A percentile compares a stretch with the other conserved stretches of the same genome.
Evolutionary conservation across 345 rosid species (phyloP).

Genomic region (Lagerstroemia speciosa): DNA sequence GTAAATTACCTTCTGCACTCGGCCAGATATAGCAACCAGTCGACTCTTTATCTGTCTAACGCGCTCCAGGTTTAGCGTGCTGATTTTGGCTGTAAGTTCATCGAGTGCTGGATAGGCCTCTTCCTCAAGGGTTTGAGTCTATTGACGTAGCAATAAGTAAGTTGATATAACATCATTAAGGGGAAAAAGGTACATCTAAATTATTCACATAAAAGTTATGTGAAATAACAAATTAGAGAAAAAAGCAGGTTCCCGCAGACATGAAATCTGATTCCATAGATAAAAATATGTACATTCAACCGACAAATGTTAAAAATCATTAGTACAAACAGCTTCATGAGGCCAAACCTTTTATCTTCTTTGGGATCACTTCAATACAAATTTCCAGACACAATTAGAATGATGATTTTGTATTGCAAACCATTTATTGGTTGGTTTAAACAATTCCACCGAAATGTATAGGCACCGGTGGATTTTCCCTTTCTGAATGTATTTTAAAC

Average conservation of each 20-base stretch:
- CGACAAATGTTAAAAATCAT: neutral
- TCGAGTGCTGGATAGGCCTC: slow-evolving; percentile 86
- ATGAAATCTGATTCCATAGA: neutral
- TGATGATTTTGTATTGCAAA: neutral
- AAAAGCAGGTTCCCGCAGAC: neutral
- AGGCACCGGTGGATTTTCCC: neutral
- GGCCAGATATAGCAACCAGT: slow-evolving; percentile 56
- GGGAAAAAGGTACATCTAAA: neutral
- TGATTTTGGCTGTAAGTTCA: slow-evolving; percentile 68
- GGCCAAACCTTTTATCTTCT: neutral
- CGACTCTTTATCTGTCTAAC: slow-evolving; percentile 75
- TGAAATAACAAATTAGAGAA: neutral
- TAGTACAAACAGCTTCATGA: neutral
- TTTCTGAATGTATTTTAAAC: neutral
- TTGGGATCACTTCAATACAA: neutral
- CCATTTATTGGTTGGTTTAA: neutral
- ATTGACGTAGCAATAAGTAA: neutral
- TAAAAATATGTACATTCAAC: neutral
- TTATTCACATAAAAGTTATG: neutral
- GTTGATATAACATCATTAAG: neutral
- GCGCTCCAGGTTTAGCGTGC: slow-evolving; percentile 64
- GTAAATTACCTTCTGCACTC: slow-evolving; percentile 61
- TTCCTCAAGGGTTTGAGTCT: slow-evolving; percentile 56
- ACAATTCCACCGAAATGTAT: neutral
- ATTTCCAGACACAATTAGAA: neutral